Evolutionary conservation across 768 basidiomycete genomes (phyloP), one percentile per base, ranked within the genome.

Genomic region (Boletus bicolor): DNA sequence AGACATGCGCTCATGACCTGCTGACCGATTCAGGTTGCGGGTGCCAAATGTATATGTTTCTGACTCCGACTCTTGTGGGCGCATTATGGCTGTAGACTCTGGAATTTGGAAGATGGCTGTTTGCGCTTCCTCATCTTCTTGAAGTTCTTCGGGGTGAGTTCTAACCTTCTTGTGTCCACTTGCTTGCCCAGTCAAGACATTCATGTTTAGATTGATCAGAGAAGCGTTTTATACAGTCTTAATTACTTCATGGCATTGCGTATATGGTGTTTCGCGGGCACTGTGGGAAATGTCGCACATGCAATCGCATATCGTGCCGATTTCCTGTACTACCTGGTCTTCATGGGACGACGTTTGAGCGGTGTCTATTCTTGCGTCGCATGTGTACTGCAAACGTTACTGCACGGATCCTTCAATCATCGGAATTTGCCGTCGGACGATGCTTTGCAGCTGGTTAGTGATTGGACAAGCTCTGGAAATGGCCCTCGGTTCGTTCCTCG

Each of bases 261-360:
- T 44, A 61, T 88, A 37, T 75, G 77, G 43, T 89, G 84, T 57
- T 73, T 69, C 4, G 64, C 80, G 1, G 76, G 79, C 26, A 68
- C 86, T 48, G 44, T 83, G 19, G 86, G 85, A 0, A 79, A 83
- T 58, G 67, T 86, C 54, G 70, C 84, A 4, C 86, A 87, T 63
- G 84, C 79, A 14, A 67, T 81, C 34, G 87, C 87, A 0, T 88
- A 86, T 65, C 73, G 65, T 17, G 75, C 79, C 32, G 73, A 81
- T 64, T 83, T 75, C 65, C 78, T 88, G 11, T 87, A 88, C 66
- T 87, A 88, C 66, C 75, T 88, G 58, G 86, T 87, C 60, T 81
- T 89, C 58, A 76, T 87, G 35, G 85, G 84, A 6, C 83, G 87
- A n/a, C 81, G 84, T 49, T 79, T 87, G 32, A 76, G 74, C 36